These are phyloP conservation scores for Gynandropsis gynandra DNA, from an alignment of 345 rosid genomes.

Conservation along the genomic window DNA sequence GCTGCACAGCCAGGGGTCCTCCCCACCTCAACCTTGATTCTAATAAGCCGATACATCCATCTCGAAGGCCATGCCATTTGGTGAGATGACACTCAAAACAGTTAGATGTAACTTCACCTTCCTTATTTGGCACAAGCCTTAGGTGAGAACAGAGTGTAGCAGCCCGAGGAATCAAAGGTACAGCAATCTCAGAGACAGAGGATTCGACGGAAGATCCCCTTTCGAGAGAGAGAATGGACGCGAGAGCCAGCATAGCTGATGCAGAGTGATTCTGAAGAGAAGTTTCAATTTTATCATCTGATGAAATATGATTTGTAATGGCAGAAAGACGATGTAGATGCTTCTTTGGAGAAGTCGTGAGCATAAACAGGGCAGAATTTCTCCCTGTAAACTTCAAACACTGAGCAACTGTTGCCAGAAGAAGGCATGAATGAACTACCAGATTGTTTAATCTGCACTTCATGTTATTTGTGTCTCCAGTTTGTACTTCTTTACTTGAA, in stretches of 20 bases:
- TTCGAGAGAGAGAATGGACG: constrained; percentile 93
- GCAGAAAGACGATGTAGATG: constrained; percentile 75
- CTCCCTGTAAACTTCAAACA: constrained; percentile 80
- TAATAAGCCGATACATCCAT: constrained; percentile 88
- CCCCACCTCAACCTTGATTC: constrained; percentile 79
- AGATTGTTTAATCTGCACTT: constrained; percentile 59
- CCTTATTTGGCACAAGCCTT: constrained; percentile 39
- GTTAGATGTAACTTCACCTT: constrained; percentile 30
- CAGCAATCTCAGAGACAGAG: constrained; percentile 62
- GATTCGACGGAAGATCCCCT: constrained; percentile 65
- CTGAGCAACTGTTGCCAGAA: constrained; percentile 72
- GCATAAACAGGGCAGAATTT: constrained; percentile 78
- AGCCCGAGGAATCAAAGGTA: constrained; percentile 84
- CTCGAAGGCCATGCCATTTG: constrained; percentile 82
- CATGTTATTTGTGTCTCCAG: constrained; percentile 42
- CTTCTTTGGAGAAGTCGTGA: constrained; percentile 77
- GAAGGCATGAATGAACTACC: constrained; percentile 57
- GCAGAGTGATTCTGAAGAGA: constrained; percentile 61
- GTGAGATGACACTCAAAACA: constrained; percentile 35
- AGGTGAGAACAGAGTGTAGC: constrained; percentile 72
- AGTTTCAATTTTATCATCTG: constrained; percentile 51
- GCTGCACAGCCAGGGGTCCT: constrained; percentile 77
- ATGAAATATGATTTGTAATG: constrained; percentile 59
- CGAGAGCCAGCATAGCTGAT: constrained; percentile 88
- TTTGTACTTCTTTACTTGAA: constrained; percentile 47